phyloP scores from a whole-genome alignment of 164 flowering plant species.

The Sedum album region DNA sequence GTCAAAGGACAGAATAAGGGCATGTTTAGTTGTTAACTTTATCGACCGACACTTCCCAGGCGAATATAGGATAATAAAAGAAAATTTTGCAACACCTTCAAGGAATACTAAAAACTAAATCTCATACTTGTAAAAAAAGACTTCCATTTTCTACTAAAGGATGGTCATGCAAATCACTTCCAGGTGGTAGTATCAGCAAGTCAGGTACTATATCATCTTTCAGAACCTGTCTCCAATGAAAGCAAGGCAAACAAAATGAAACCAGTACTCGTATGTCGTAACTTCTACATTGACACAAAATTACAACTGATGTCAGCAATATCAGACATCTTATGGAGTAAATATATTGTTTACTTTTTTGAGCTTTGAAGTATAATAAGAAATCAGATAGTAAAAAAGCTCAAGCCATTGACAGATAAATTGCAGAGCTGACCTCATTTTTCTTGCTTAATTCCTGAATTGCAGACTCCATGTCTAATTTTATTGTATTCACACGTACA shows the following conservation, averaged over 20 bases:
- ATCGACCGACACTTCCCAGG: neutral
- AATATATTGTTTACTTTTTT: no score
- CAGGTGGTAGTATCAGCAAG: conserved; percentile 70
- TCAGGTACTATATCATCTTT: conserved; percentile 76
- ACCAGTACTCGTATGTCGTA: neutral
- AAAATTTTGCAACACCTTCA: no score
- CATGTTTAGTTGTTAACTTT: neutral
- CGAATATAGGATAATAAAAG: neutral
- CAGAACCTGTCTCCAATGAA: conserved; percentile 36
- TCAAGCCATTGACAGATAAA: neutral
- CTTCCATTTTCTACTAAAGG: conserved; percentile 67
- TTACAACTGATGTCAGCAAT: neutral
- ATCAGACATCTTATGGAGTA: no score
- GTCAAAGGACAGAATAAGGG: neutral
- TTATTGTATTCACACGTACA: conserved; percentile 82
- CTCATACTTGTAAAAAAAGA: conserved; percentile 73
- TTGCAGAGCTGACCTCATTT: conserved; percentile 28
- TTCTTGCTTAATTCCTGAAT: conserved; percentile 40
- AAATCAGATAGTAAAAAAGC: no score
- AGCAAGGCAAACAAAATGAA: conserved; percentile 1
- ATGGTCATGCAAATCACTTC: conserved; percentile 79
- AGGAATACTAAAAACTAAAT: no score
- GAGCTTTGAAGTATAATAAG: no score
- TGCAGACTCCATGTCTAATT: conserved; percentile 57
- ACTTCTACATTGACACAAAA: neutral